Evolutionary conservation across 2,329 filamentous ascomycete genomes (phyloP), one percentile per base, ranked within the genome.

Genomic region (Verticillium tricorpus): DNA sequence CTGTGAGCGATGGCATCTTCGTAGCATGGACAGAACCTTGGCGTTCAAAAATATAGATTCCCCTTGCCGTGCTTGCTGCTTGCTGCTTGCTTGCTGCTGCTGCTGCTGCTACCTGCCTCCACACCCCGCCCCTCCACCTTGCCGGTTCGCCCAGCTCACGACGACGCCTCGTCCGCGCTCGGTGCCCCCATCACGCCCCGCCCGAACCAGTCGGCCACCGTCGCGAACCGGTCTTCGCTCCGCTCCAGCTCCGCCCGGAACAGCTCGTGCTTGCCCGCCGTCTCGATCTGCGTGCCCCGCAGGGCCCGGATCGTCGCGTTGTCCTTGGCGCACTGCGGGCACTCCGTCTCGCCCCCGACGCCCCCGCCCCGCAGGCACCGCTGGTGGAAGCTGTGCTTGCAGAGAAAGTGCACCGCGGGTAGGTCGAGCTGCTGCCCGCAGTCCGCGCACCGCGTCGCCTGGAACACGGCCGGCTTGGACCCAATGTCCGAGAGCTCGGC

Each of bases 341-440:
- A 99, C 74, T 97, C 93, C 0, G 88, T 84, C 59, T 89, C 87
- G 12, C 80, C 80, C 25, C 84, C 81, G 12, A 62, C 63, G 37
- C 74, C 76, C 2, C 77, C 79, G 14, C 73, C 74, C 59, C 82
- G 78, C 71, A 99, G 78, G 74, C 94, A 99, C 56, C 91, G 84
- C 77, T 96, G 92, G 73, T 99, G 95, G 81, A 97, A 99, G 64
- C 89, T 93, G 74, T 99, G 95, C 74, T 96, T 97, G 80, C 95
- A 99, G 65, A 99, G 77, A 74, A 99, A 99, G 73, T 99, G 95
- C 57, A 99, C 93, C 0, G 89, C 91, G 0, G 95, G 95, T 14
- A 98, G 80, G 67, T 97, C 93, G 19, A 98, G 82, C 31, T 86
- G 83, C 40, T 87, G 85, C 17, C 87, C 87, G 73, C 95, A 99